These are phyloP conservation scores for Apiospora saccharicola DNA, from an alignment of 2,329 filamentous ascomycete genomes.

Conservation along the genomic window DNA sequence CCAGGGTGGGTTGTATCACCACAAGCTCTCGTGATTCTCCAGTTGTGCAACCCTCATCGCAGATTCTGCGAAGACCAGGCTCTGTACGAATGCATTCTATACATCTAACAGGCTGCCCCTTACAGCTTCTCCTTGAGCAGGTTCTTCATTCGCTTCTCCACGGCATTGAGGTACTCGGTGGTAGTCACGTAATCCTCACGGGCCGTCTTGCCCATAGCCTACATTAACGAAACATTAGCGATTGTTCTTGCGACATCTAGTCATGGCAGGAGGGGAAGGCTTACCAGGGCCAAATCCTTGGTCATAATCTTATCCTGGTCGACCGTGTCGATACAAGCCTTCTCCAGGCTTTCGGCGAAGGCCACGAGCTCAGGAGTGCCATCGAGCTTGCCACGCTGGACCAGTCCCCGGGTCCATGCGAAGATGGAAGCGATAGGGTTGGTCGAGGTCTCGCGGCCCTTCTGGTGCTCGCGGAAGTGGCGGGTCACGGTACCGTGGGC, in stretches of 20 bases:
- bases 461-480: conserved; percentile 99
- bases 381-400: conserved; percentile 93
- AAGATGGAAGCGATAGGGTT: conserved; percentile 99
- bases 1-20: neutral
- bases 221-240: neutral
- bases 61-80: neutral
- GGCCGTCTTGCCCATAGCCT: conserved; percentile 84
- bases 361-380: conserved; percentile 88
- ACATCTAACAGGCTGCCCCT: conserved; percentile 26
- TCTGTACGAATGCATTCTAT: neutral
- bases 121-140: conserved; percentile 81
- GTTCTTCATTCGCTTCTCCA: conserved; percentile 87
- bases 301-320: conserved; percentile 97
- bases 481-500: conserved; percentile 98
- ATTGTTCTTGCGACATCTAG: neutral
- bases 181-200: conserved; percentile 91
- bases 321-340: conserved; percentile 93
- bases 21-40: neutral
- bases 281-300: conserved; percentile 88
- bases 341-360: conserved; percentile 91
- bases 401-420: conserved; percentile 94
- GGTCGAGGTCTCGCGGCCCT: conserved; percentile 94
- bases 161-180: conserved; percentile 87
- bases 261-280: neutral
- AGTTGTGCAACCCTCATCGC: neutral